These are phyloP conservation scores for Tanacetum coccineum DNA, from an alignment of 129 eudicot species.

Conservation along the genomic window DNA sequence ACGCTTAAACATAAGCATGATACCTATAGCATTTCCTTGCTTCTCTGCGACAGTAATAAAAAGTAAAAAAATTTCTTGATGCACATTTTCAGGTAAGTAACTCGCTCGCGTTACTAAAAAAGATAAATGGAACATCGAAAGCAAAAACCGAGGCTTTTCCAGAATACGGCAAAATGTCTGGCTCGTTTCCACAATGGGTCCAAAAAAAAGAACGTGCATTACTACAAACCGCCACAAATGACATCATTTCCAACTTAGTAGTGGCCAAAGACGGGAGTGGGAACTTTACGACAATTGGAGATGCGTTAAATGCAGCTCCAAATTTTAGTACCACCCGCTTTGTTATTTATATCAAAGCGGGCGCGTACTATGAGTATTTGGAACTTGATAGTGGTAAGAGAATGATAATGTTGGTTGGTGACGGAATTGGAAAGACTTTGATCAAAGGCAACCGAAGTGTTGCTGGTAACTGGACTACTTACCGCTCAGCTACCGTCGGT, in stretches of 20 bases:
- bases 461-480: slow-evolving; percentile 61
- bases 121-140: slow-evolving; percentile 27
- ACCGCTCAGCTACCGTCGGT: slow-evolving; percentile 70
- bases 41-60: too few species aligned
- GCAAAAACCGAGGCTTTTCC: slow-evolving; percentile 31
- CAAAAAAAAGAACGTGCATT: slow-evolving; percentile 43
- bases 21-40: too few species aligned
- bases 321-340: slow-evolving; percentile 52
- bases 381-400: slow-evolving; percentile 38
- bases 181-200: slow-evolving; percentile 45
- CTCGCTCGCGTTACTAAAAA: slow-evolving; percentile 62
- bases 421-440: slow-evolving; percentile 61
- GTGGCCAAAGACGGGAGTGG: slow-evolving; percentile 89
- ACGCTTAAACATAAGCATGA: too few species aligned
- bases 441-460: slow-evolving; percentile 62
- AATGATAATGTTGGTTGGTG: slow-evolving; percentile 72
- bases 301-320: slow-evolving; percentile 56
- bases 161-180: slow-evolving; percentile 41
- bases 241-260: slow-evolving; percentile 37
- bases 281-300: slow-evolving; percentile 49
- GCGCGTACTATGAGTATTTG: slow-evolving; percentile 55
- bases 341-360: slow-evolving; percentile 62
- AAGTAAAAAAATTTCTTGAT: background rate
- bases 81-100: slow-evolving; percentile 49
- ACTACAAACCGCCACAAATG: slow-evolving; percentile 22